Percentiles rank a stretch among this genome's conserved stretches.
Evolutionary conservation across 176 grass and related monocot species (phyloP).

Genomic region (Dactylis glomerata): DNA sequence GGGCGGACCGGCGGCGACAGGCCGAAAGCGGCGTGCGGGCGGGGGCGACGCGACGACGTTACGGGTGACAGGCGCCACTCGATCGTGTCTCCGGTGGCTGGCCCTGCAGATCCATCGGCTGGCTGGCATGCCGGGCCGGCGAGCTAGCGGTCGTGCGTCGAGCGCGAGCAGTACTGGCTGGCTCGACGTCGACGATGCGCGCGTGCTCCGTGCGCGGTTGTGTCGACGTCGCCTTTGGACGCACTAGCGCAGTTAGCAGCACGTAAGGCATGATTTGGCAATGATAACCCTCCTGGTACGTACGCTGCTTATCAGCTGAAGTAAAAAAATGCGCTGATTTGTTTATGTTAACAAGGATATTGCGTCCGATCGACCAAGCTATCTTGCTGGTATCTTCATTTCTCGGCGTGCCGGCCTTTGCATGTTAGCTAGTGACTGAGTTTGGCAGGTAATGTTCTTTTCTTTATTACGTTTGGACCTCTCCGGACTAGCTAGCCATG

Average conservation of each 20-base stretch:
- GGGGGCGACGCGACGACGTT: background rate
- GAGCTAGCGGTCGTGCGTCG: background rate
- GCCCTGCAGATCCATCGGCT: background rate
- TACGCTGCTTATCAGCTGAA: background rate
- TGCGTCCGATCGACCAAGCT: too few relatives aligned
- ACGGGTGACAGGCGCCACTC: background rate
- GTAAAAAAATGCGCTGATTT: background rate
- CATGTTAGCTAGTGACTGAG: background rate
- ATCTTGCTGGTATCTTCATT: background rate
- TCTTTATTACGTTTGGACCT: too few relatives aligned
- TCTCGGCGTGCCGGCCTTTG: background rate
- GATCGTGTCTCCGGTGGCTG: background rate
- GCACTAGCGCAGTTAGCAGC: conserved; percentile 3
- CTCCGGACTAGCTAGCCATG: background rate
- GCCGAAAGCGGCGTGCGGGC: background rate
- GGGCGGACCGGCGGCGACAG: background rate
- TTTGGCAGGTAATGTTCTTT: background rate
- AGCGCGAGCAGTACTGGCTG: background rate
- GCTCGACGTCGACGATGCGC: background rate
- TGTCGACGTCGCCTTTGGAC: conserved; percentile 47
- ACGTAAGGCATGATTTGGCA: conserved; percentile 6
- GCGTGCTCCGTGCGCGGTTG: conserved; percentile 5
- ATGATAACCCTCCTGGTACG: background rate
- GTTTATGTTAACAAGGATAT: background rate
- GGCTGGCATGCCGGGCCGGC: background rate